Evolutionary conservation across 1,284 basidiomycete genomes (phyloP), one percentile per base, ranked within the genome.

Genomic region (Cryptococcus hybrid): DNA sequence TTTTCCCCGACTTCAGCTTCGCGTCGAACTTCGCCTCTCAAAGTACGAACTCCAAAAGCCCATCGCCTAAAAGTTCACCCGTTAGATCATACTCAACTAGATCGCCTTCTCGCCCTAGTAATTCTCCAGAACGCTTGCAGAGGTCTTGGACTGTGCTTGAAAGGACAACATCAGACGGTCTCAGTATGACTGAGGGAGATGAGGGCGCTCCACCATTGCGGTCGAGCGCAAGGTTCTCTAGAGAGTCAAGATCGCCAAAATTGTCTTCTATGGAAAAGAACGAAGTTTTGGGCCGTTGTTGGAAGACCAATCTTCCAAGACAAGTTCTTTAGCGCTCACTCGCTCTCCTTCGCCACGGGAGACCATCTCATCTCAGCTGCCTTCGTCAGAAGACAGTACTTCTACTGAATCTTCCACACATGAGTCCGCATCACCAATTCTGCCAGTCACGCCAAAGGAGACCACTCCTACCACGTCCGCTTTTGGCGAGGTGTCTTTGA

Each of bases 341-440:
- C 24, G 43, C 13, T 44, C 43, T n/a, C 30, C 30, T 30, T 30
- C 30, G 30, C 30, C 30, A 3, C 30, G 30, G 4, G 30, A 4
- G 30, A 30, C 30, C 15, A 47, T 35, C 44, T 62, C 66, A 1
- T 65, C 68, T n/a, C 53, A 58, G 18, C 54, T 47, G 6, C 61
- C 59, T 1, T 68, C 70, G 12, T 70, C 66, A 18, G 68, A 65
- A 3, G 70, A 72, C 52, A 73, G 75, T 54, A 68, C 63, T 18
- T 77, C 76, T 0, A 67, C 69, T 18, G 67, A 70, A 3, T 75
- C 74, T 30, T 30, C 30, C 11, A 71, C 67, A 2, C 66, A 73
- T 44, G 75, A 73, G 24, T 71, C 73, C 3, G 61, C 67, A 24
- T 73, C 75, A 11, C 73, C 75, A 7, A 70, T 69, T 7, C 74